Base-by-base conservation (phyloP, 1,284 basidiomycete genomes). In the Apiotrichum veenhuisii region DNA sequence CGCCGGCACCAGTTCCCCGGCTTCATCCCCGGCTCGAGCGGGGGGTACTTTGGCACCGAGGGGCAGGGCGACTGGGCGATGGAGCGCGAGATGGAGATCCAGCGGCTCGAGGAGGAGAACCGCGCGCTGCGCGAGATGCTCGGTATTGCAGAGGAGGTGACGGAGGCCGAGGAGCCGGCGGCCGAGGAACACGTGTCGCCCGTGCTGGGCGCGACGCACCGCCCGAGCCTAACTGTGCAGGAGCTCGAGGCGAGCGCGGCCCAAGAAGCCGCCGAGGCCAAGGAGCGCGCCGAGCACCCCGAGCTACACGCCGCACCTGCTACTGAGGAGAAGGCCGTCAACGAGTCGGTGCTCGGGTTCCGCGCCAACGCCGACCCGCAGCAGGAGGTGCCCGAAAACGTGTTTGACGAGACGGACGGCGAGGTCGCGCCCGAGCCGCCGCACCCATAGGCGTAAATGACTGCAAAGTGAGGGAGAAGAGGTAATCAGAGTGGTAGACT, bases 31-130 rank as follows among this genome's bases (percentile, higher is more conserved):
- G 71, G 71, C 23, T 56, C 69, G 2, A 66, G 61, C 9, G 73
- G 76, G 17, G 76, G 77, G 8, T 77, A 75, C 58, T 59, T 64
- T 5, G 72, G 72, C 12, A 74, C 68, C 34, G 74, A 66, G 43
- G 76, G 73, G 12, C 74, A 82, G 44, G 78, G 80, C 23, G 91
- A 95, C 75, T 93, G 91, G 88, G 85, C 88, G 0, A 64, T 87
- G 57, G 88, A 91, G 72, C 82, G 92, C 57, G 92, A 95, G 72
- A 80, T 80, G 64, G 91, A 95, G 78, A 88, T 94, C 57, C 69
- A 82, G 36, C 82, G 90, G 38, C 78, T 97, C 37, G 85, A 88
- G 71, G 79, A 78, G 54, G 93, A 95, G 78, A 97, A 97, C 69
- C 82, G 83, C 43, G 80, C 84, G 55, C 79, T 97, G 50, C 80